These are phyloP conservation scores for Olyra latifolia DNA, from an alignment of 176 grass and related monocot species.

Conservation along the genomic window DNA sequence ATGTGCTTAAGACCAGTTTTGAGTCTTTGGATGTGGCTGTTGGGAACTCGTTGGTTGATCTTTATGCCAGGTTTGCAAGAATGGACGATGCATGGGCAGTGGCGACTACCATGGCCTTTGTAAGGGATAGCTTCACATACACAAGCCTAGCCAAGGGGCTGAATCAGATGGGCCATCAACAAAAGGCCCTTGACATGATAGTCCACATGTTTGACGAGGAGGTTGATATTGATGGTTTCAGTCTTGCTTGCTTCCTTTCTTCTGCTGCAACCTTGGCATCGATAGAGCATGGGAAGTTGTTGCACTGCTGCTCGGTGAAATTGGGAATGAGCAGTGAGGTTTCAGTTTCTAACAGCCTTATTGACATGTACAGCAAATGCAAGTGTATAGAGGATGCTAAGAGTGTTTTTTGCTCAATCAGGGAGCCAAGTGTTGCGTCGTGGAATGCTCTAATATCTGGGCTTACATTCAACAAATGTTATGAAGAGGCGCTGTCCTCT, in stretches of 20 bases:
- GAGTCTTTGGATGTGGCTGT: conserved; percentile 53
- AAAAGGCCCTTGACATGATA: conserved; percentile 49
- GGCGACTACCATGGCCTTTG: conserved; percentile 47
- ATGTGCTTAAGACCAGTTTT: conserved; percentile 66
- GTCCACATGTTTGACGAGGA: conserved; percentile 57
- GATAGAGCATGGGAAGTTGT: conserved; percentile 47
- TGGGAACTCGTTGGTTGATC: conserved; percentile 68
- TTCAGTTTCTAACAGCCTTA: conserved; percentile 72
- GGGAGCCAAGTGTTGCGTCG: conserved; percentile 62
- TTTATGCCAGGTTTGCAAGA: conserved; percentile 69
- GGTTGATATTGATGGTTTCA: conserved; percentile 53
- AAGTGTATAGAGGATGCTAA: conserved; percentile 60
- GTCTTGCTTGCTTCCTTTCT: conserved; percentile 72
- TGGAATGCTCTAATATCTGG: conserved; percentile 70
- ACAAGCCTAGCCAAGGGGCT: conserved; percentile 77
- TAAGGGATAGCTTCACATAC: conserved; percentile 65
- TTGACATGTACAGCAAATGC: conserved; percentile 89
- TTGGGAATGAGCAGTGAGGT: conserved; percentile 47
- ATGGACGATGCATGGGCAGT: conserved; percentile 57
- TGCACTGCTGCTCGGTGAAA: conserved; percentile 76
- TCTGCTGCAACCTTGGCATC: conserved; percentile 50
- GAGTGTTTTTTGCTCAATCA: conserved; percentile 49
- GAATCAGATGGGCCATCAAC: conserved; percentile 54
- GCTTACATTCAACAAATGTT: conserved; percentile 39
- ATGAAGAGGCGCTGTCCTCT: conserved; percentile 53